Percentiles rank a stretch among this genome's conserved stretches.
These are phyloP conservation scores for Epichloe sibirici DNA, from an alignment of 2,329 filamentous ascomycete genomes.

Conservation along the genomic window DNA sequence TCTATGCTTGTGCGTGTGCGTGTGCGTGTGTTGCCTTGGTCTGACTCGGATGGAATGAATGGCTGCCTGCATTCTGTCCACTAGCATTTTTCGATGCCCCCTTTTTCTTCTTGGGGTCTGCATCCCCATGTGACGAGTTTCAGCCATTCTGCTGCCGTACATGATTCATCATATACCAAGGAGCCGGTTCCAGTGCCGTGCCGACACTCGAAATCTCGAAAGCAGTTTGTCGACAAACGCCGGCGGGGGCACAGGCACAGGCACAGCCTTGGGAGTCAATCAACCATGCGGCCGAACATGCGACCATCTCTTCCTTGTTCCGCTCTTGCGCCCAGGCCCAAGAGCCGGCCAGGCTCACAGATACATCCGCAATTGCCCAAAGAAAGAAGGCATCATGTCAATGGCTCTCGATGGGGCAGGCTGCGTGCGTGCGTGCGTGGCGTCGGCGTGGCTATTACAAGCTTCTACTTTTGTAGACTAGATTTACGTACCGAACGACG, in stretches of 20 bases:
- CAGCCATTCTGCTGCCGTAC: not conserved
- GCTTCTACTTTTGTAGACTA: too few species aligned
- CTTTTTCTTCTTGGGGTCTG: not conserved
- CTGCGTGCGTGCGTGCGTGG: too few species aligned
- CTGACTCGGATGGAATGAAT: not conserved
- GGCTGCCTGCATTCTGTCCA: not conserved
- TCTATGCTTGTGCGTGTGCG: not conserved
- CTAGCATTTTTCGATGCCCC: not conserved
- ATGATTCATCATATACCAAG: not conserved
- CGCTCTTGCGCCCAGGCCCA: slow-evolving; percentile 2
- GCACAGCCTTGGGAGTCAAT: not conserved
- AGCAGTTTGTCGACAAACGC: not conserved
- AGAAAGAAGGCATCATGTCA: too few species aligned
- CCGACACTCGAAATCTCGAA: not conserved
- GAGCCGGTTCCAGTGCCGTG: not conserved
- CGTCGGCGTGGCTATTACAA: too few species aligned
- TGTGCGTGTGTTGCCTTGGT: not conserved
- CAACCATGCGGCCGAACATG: not conserved
- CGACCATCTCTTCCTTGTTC: not conserved
- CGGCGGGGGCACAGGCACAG: not conserved
- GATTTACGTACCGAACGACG: too few species aligned
- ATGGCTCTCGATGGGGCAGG: too few species aligned
- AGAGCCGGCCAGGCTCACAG: slow-evolving; percentile 3
- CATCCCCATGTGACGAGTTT: not conserved
- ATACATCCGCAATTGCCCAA: too few species aligned